phyloP scores from a whole-genome alignment of 306 rosid genomes.

The Medicago arabica region DNA sequence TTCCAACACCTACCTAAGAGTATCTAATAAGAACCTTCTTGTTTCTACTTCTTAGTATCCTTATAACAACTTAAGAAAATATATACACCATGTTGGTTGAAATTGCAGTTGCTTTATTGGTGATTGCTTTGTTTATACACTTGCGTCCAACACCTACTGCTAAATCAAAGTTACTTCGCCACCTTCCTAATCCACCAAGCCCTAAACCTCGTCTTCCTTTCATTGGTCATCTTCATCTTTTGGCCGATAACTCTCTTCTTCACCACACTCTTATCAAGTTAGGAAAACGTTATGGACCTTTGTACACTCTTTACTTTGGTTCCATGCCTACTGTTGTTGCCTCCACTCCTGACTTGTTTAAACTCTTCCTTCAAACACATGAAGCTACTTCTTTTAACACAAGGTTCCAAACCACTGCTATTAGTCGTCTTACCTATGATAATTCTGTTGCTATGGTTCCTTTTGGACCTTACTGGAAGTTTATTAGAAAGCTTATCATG shows the following conservation, averaged over 20 bases:
- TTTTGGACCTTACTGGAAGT: slow-evolving; percentile 55
- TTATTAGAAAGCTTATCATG: slow-evolving; percentile 49
- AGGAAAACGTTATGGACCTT: slow-evolving; percentile 42
- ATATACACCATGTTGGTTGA: slow-evolving; percentile 37
- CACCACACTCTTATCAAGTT: slow-evolving; percentile 49
- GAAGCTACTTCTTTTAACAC: slow-evolving; percentile 50
- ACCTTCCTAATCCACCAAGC: slow-evolving; percentile 54
- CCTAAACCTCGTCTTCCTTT: slow-evolving; percentile 51
- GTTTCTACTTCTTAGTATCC: no score
- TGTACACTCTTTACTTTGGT: slow-evolving; percentile 52
- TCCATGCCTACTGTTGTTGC: slow-evolving; percentile 51
- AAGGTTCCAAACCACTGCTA: slow-evolving; percentile 35
- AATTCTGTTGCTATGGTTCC: slow-evolving; percentile 57
- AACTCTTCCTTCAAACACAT: slow-evolving; percentile 50
- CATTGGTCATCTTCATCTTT: slow-evolving; percentile 46
- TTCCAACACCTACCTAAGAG: no score
- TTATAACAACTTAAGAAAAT: no score
- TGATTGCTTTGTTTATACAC: slow-evolving; percentile 36
- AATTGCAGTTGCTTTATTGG: neutral
- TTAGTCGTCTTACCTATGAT: slow-evolving; percentile 42
- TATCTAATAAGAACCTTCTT: no score
- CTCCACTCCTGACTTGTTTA: slow-evolving; percentile 44
- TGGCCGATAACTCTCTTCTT: slow-evolving; percentile 40
- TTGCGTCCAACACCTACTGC: slow-evolving; percentile 35
- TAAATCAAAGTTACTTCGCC: slow-evolving; percentile 42